Base-by-base conservation (phyloP, 768 basidiomycete genomes). In the Leccinum uliginosum region DNA sequence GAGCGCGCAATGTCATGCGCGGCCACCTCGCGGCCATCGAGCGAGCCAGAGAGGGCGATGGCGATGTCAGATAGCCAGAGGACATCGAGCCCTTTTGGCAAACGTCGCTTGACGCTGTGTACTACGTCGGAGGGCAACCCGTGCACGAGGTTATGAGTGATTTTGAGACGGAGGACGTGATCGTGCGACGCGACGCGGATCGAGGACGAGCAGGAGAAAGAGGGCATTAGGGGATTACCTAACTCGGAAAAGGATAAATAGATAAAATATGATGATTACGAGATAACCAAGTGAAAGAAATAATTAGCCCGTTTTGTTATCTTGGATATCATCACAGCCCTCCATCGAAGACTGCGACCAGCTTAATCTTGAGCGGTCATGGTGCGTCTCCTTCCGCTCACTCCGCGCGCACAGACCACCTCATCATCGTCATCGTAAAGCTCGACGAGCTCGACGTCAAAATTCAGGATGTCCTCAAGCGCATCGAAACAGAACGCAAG, bases 401-500 rank as follows among this genome's bases (percentile, higher is more conserved):
- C 49, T 53, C 59, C 54, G 19, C 30, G 59, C 58, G 14, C 27
- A 26, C 45, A 19, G 9, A 21, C 49, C 26, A 11, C 30, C 46
- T 62, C 21, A 63, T 53, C 58, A 52, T 6, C 21, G 4, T 45
- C 15, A 17, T 26, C n/a, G 23, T 43, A 51, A 58, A 73, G 71
- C 61, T 73, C 50, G 67, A 69, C 67, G 87, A 91, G 75, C 78
- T 93, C 75, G 91, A 93, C 83, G 86, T 86, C 83, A 95, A 94
- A 83, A 93, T 95, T 71, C 85, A 87, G 72, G 91, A 93, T 73
- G 85, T 94, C 66, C 84, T 87, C 76, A 87, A 84, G 74, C 89
- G 89, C 72, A 94, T 96, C 71, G 83, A 88, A 76, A 93, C 89
- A 34, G 92, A 96, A 76, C 89, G 88, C 74, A 94, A 92, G 81